These are phyloP conservation scores for Anthostomella pinea DNA, from an alignment of 2,329 filamentous ascomycete genomes.

Conservation along the genomic window DNA sequence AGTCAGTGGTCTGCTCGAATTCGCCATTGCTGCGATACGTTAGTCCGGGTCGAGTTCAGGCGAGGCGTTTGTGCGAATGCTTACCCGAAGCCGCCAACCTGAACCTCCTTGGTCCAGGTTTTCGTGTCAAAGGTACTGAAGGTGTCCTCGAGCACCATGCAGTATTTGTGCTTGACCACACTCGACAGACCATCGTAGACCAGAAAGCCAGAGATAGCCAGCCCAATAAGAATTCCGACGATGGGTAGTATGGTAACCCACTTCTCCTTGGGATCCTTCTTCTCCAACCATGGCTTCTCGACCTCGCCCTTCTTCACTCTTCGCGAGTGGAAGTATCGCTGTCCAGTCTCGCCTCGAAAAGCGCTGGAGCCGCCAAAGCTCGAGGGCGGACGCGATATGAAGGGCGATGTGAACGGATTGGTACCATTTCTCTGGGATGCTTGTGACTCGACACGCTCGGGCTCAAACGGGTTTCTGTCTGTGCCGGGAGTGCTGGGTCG, in stretches of 20 bases:
- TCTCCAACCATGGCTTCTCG: slow-evolving; percentile 75
- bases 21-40: slow-evolving; percentile 63
- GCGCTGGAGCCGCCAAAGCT: slow-evolving; percentile 46
- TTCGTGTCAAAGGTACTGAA: slow-evolving; percentile 57
- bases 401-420: slow-evolving; percentile 47
- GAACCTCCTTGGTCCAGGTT: slow-evolving; percentile 72
- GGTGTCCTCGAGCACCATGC: slow-evolving; percentile 62
- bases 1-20: slow-evolving; percentile 72
- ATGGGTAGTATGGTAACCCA: slow-evolving; percentile 82
- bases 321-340: slow-evolving; percentile 70
- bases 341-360: slow-evolving; percentile 37
- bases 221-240: slow-evolving; percentile 65
- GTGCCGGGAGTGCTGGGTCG: slow-evolving; percentile 42
- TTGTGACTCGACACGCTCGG: slow-evolving; percentile 27
- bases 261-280: slow-evolving; percentile 74
- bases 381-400: slow-evolving; percentile 44
- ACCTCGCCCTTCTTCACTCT: slow-evolving; percentile 69
- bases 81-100: slow-evolving; percentile 74
- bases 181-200: slow-evolving; percentile 72
- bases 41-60: slow-evolving; percentile 4
- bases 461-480: slow-evolving; percentile 41
- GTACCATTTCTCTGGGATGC: slow-evolving; percentile 20
- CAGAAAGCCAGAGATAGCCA: slow-evolving; percentile 66
- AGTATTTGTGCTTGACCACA: slow-evolving; percentile 74
- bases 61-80: slow-evolving; percentile 23